Percentiles rank a stretch among this genome's conserved stretches.
Conservation (phyloP, 352 stramenopile species). For the Aphanomyces euteiches region DNA sequence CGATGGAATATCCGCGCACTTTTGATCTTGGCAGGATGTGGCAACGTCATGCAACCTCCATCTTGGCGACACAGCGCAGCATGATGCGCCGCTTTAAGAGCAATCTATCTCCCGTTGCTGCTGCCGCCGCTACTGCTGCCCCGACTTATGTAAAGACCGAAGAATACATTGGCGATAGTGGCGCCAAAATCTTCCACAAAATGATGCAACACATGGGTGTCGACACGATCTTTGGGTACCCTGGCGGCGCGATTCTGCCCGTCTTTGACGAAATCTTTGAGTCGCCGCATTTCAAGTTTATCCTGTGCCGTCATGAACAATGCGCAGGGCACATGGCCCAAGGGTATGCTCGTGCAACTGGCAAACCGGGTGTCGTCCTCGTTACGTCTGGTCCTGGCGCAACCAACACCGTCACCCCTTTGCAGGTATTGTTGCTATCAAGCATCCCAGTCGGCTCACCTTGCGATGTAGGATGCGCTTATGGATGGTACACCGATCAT, state of each 20-base stretch:
- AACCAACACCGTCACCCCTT: slow-evolving; percentile 92
- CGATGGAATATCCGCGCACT: neutral
- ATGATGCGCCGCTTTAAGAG: neutral
- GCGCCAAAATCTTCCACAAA: slow-evolving; percentile 92
- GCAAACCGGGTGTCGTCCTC: slow-evolving; percentile 88
- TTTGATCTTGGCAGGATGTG: neutral
- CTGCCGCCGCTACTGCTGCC: neutral
- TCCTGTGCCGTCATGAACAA: slow-evolving; percentile 79
- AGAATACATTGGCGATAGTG: slow-evolving; percentile 88
- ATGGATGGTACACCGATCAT: slow-evolving; percentile 94
- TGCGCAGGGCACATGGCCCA: slow-evolving; percentile 83
- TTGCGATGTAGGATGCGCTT: slow-evolving; percentile 64
- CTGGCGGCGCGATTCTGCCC: slow-evolving; percentile 90
- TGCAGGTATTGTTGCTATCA: slow-evolving; percentile 43
- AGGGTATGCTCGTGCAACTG: slow-evolving; percentile 75
- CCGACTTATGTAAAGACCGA: slow-evolving; percentile 41
- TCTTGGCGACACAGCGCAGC: neutral
- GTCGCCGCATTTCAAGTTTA: slow-evolving; percentile 75
- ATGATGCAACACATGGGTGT: slow-evolving; percentile 89
- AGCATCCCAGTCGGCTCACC: neutral
- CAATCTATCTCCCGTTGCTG: neutral
- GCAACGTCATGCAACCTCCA: neutral
- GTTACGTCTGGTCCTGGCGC: slow-evolving; percentile 91
- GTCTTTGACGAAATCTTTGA: slow-evolving; percentile 94
- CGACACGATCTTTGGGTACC: slow-evolving; percentile 92